Evolutionary conservation across 768 basidiomycete species (phyloP).

Genomic region (Xerocomus brunneocitrinus): DNA sequence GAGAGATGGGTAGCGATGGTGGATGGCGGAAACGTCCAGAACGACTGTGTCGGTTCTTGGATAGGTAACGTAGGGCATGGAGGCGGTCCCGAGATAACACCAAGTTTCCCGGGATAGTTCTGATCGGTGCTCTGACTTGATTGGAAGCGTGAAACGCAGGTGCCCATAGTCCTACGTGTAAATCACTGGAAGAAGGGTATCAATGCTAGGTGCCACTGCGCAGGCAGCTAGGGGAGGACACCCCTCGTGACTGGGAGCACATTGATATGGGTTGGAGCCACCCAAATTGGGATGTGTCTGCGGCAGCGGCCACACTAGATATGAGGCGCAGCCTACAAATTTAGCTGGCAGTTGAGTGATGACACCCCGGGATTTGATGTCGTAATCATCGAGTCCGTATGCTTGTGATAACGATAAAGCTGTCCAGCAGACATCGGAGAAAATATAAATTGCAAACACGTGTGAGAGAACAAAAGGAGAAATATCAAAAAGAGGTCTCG

Average conservation of each 20-base stretch:
- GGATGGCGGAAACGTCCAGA: conserved; percentile 58
- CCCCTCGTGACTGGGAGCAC: not conserved
- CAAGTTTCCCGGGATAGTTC: conserved; percentile 3
- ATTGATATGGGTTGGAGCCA: conserved; percentile 15
- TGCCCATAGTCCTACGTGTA: conserved; percentile 21
- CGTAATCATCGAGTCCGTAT: conserved; percentile 9
- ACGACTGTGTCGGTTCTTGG: conserved; percentile 49
- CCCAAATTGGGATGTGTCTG: conserved; percentile 11
- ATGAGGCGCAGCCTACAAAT: conserved; percentile 1
- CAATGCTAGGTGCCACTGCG: not conserved
- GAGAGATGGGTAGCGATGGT: conserved; percentile 35
- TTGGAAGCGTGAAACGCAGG: conserved; percentile 16
- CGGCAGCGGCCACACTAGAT: not conserved
- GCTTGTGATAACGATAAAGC: conserved; percentile 14
- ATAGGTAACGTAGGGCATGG: conserved; percentile 45
- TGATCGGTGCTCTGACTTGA: not conserved
- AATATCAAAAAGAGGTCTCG: conserved; percentile 18
- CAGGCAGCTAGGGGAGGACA: conserved; percentile 1
- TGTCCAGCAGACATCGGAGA: not conserved
- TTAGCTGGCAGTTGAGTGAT: not conserved
- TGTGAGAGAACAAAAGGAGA: not conserved
- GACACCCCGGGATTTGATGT: not conserved
- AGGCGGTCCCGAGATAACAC: not conserved
- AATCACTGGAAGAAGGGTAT: conserved; percentile 4
- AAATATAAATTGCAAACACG: conserved; percentile 7